phyloP scores from a whole-genome alignment of 148 eudicot genomes.

The Oxyria digyna region DNA sequence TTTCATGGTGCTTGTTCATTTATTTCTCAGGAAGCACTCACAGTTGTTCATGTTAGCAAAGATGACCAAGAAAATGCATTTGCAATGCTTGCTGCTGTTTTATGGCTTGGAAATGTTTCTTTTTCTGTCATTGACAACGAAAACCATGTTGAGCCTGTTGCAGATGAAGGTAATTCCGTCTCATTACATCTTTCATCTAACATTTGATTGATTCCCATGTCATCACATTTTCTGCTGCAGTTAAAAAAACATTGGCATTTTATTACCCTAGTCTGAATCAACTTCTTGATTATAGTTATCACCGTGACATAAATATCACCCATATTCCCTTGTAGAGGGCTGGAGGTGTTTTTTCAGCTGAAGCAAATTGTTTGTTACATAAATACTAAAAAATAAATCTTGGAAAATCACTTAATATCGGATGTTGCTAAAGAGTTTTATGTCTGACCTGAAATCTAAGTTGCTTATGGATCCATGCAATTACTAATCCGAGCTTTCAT shows the following conservation, averaged over 20 bases:
- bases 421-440: neutral
- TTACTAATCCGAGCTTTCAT: slow-evolving; percentile 5
- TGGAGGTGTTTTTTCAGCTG: neutral
- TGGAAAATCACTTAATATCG: neutral
- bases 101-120: slow-evolving; percentile 87
- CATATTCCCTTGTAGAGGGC: neutral
- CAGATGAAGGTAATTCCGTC: slow-evolving; percentile 42
- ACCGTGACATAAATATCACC: neutral
- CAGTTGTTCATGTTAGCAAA: slow-evolving; percentile 83
- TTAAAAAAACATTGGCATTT: neutral
- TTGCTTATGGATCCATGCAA: neutral
- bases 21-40: slow-evolving; percentile 68
- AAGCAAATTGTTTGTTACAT: neutral
- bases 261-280: neutral
- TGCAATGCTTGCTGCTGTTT: slow-evolving; percentile 79
- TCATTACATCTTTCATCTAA: neutral
- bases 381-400: neutral
- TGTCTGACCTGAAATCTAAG: neutral
- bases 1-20: neutral
- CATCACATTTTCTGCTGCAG: neutral
- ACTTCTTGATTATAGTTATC: neutral
- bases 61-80: slow-evolving; percentile 81
- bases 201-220: neutral
- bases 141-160: slow-evolving; percentile 81
- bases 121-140: slow-evolving; percentile 63